Evolutionary conservation across 805 yeast genomes (phyloP).

Genomic region (Candida morakotiae): DNA sequence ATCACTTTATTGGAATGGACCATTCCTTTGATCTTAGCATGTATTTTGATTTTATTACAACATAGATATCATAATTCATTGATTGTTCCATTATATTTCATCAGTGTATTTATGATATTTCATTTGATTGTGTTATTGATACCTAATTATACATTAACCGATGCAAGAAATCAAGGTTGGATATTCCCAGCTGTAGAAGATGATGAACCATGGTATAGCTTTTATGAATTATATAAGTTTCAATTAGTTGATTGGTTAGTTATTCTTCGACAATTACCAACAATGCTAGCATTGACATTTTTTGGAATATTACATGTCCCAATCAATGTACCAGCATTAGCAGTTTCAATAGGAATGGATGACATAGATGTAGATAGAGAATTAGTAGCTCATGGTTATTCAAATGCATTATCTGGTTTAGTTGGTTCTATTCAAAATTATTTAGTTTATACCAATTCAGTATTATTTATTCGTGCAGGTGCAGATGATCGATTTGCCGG

Average conservation of each 20-base stretch:
- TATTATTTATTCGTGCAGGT: conserved; percentile 89
- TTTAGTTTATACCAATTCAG: conserved; percentile 90
- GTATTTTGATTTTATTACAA: conserved; percentile 53
- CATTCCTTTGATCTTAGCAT: conserved; percentile 64
- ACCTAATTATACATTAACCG: conserved; percentile 60
- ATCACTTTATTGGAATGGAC: conserved; percentile 50
- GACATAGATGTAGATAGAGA: conserved; percentile 89
- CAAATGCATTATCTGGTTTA: conserved; percentile 80
- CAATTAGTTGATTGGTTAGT: conserved; percentile 70
- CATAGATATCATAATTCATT: conserved; percentile 58
- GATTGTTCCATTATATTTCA: conserved; percentile 77
- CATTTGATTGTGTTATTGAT: conserved; percentile 63
- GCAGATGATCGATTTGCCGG: conserved; percentile 91
- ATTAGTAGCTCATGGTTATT: conserved; percentile 89
- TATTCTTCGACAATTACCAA: conserved; percentile 69
- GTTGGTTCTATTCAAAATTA: conserved; percentile 91
- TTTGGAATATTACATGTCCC: conserved; percentile 97
- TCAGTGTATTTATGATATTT: conserved; percentile 62
- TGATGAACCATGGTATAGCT: conserved; percentile 85
- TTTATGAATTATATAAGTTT: conserved; percentile 71
- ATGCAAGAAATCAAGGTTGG: conserved; percentile 78
- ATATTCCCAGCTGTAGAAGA: conserved; percentile 65
- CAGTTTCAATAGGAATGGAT: conserved; percentile 83
- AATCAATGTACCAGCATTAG: conserved; percentile 94
- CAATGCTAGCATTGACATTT: conserved; percentile 93